Conservation (phyloP, 257 asterid genomes). For the Agastache rugosa region DNA sequence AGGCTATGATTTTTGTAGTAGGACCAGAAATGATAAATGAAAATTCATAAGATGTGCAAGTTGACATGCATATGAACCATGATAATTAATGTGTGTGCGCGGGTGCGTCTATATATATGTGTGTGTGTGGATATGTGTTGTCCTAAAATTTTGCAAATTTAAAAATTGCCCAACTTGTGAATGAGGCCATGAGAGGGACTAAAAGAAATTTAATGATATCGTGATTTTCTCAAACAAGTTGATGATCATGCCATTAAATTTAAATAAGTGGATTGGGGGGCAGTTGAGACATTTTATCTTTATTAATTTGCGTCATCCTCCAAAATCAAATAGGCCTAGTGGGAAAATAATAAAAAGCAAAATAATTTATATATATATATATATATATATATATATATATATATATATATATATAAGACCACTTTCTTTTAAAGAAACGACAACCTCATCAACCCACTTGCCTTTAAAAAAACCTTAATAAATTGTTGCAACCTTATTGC, state of each 20-base stretch:
- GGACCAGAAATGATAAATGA: background rate
- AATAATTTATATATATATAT: no score
- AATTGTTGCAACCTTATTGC: constrained; percentile 25
- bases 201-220: constrained; percentile 23
- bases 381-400: no score
- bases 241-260: constrained; percentile 10
- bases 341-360: background rate
- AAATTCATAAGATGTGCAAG: background rate
- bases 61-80: constrained; percentile 1
- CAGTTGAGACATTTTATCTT: constrained; percentile 13
- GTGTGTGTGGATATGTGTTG: background rate
- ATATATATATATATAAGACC: background rate
- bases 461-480: constrained; percentile 25
- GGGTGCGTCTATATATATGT: no score
- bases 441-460: constrained; percentile 32
- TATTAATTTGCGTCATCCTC: constrained; percentile 30
- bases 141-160: background rate
- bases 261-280: constrained; percentile 18
- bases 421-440: constrained; percentile 33
- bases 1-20: background rate
- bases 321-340: constrained; percentile 33
- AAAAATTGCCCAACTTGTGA: constrained; percentile 23
- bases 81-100: background rate
- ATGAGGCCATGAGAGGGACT: constrained; percentile 11
- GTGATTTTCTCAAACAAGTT: constrained; percentile 12